Evolutionary conservation across 169 alveolate genomes (phyloP), one percentile per base, ranked within the genome.

Genomic region (Eimeria zaria): DNA sequence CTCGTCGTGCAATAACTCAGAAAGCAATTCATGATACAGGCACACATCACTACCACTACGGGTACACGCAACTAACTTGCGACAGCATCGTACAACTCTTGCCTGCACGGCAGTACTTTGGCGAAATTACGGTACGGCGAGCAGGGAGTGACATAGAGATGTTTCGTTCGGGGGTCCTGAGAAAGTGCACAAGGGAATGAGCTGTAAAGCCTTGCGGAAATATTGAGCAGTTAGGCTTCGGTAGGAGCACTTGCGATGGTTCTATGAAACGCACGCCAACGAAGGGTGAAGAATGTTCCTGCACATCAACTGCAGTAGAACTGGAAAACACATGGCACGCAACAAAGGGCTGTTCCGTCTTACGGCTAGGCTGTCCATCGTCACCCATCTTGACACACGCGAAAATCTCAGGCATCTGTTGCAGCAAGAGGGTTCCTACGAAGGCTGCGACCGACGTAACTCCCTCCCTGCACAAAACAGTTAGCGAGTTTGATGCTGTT

Each of bases 91-190:
- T 85, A 62, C 30, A 85, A 20, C 80, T 58, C 67, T 30, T 85
- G 93, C 81, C 93, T 62, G 41, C 39, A 30, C 6, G 80, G 93
- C 58, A 16, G 62, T 27, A 11, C 62, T 27, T 20, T 30, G 8
- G 60, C 93, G 62, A 85, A 85, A 4, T 41, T 39, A 22, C 93
- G 76, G 81, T 48, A 85, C n/a, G 93, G 93, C 58, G 93, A 85
- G 81, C 93, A 85, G 33, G 93, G 80, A 71, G 67, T 85, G 60
- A 85, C 46, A 55, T 62, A 85, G 0, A 85, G 93, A 55, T 85
- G 93, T 33, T 85, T 85, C 18, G 41, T 85, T 9, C 48, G 36
- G 81, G 80, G 93, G 62, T 85, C n/a, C 93, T 85, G 81, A 60
- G 27, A 55, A 24, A 39, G 46, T 8, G 69, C 73, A 83, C 46